Base-by-base conservation (phyloP, 2,329 filamentous ascomycete species). In the Trichophyton schoenleinii region DNA sequence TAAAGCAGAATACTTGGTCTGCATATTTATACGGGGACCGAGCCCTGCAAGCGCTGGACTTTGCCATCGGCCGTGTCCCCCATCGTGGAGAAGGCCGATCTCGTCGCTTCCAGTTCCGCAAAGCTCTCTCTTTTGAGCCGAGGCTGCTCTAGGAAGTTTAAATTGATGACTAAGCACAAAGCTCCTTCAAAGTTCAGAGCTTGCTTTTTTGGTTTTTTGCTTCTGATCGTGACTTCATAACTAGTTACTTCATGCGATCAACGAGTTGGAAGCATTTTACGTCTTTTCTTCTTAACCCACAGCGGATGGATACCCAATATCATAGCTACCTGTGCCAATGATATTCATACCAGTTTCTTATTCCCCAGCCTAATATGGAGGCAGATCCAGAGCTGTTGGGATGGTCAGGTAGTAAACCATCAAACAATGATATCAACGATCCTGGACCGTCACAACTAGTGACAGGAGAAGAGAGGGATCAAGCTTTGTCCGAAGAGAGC, bases 351-450 rank as follows among this genome's bases (percentile, higher is more conserved):
- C 46, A 28, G 25, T 13, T 13, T 9, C 8, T 18, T 36, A 55
- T n/a, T 3, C 38, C 28, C 31, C 3, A 18, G 8, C 20, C 34
- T 9, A 55, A n/a, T 53, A 53, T 55, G 52, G 52, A 55, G n/a
- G 18, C 6, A 4, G 52, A 18, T n/a, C 15, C n/a, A 36, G 28
- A 25, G 3, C 9, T 36, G 15, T 7, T 36, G 28, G 15, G 28
- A 28, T 36, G 28, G 31, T 18, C 52, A 2, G 13, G 28, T 34
- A 20, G 28, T 55, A 34, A 4, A 18, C 15, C 28, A 18, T 55
- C 34, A 3, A 28, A 20, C 6, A 8, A 55, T 20, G 52, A 55
- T 55, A n/a, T n/a, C 75, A 62, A 20, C n/a, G 18, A 67, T 69
- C 4, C 57, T 62, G 48, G 66, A 63, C 5, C 67, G 68, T 52